Evolutionary conservation across 2,329 filamentous ascomycete species (phyloP).

Genomic region (Colletotrichum gloeosporioides): DNA sequence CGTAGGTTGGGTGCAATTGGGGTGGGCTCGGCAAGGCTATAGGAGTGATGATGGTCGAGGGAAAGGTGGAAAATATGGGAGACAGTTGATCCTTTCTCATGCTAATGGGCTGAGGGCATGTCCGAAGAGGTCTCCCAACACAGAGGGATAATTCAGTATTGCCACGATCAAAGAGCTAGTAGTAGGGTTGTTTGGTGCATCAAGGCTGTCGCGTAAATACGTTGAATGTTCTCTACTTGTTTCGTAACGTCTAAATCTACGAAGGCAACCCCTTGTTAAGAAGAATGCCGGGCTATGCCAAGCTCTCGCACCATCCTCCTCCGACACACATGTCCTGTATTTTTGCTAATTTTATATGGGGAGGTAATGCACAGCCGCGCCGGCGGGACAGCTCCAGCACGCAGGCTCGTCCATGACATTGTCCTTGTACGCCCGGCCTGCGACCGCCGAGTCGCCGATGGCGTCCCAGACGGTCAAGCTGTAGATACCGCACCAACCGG

Average conservation of each 20-base stretch:
- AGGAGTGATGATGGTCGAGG: too few relatives aligned
- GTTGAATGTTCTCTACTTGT: neutral
- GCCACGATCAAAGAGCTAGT: neutral
- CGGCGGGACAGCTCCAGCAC: neutral
- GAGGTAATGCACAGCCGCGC: neutral
- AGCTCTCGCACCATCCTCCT: neutral
- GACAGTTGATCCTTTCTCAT: too few relatives aligned
- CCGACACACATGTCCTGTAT: neutral
- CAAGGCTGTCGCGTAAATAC: neutral
- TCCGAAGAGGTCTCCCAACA: neutral
- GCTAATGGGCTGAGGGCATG: too few relatives aligned
- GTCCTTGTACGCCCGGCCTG: neutral
- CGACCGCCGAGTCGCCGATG: slow-evolving; percentile 3
- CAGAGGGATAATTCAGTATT: neutral
- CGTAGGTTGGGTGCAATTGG: too few relatives aligned
- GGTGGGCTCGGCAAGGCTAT: too few relatives aligned
- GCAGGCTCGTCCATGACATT: neutral
- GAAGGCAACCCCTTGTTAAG: neutral
- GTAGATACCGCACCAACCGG: slow-evolving; percentile 1
- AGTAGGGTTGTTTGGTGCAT: neutral
- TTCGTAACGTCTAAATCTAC: neutral
- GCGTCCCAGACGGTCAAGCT: neutral
- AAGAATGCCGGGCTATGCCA: neutral
- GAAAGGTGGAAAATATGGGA: too few relatives aligned
- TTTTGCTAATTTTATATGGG: neutral